These are phyloP conservation scores for Dendrobium officinale DNA, from an alignment of 106 monocot genomes.

Conservation along the genomic window DNA sequence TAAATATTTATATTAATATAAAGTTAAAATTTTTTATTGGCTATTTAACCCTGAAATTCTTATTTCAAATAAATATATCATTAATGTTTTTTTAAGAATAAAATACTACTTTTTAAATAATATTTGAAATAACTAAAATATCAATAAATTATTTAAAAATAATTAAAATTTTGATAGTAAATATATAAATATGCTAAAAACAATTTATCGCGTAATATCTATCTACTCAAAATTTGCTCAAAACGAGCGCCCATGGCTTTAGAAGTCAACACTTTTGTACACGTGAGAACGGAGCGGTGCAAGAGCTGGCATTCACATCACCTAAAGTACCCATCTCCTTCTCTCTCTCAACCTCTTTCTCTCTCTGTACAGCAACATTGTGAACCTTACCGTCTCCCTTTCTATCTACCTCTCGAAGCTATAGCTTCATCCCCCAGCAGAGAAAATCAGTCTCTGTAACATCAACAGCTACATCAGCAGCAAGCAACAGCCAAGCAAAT, in stretches of 20 bases:
- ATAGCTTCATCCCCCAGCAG: constrained; percentile 8
- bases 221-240: background rate
- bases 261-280: background rate
- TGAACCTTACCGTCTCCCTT: background rate
- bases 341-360: background rate
- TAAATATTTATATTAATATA: no score
- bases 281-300: background rate
- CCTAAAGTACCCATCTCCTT: background rate
- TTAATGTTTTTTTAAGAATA: no score
- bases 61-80: no score
- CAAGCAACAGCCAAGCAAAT: constrained; percentile 13
- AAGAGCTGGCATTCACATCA: constrained; percentile 1
- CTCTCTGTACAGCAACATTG: background rate
- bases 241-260: background rate
- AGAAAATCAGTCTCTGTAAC: constrained; percentile 13
- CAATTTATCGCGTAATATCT: background rate
- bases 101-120: no score
- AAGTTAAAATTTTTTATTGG: no score
- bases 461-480: constrained; percentile 21
- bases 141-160: no score
- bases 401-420: background rate
- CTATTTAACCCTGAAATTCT: no score
- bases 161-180: no score
- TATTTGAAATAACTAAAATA: no score
- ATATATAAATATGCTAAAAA: no score